Evolutionary conservation across 2,329 filamentous ascomycete species (phyloP).

Genomic region (Fusarium tanahbumbuense): DNA sequence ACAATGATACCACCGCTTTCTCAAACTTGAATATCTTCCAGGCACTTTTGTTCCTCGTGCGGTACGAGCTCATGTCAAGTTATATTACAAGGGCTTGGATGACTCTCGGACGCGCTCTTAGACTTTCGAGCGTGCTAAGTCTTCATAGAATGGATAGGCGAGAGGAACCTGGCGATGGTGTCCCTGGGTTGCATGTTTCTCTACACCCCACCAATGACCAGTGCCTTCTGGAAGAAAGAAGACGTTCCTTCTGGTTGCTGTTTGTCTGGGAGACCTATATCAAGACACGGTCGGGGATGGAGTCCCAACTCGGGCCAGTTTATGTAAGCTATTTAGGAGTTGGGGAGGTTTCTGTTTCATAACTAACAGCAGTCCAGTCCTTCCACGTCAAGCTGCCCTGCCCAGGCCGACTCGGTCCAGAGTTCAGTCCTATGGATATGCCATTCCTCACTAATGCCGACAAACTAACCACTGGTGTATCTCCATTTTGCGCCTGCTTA

Average conservation of each 20-base stretch:
- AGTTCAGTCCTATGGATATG: neutral
- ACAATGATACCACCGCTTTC: fast-evolving
- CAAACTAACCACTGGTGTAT: fast-evolving
- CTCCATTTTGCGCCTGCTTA: neutral
- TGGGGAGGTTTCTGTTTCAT: fast-evolving
- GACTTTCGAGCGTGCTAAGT: neutral
- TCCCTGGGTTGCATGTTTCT: neutral
- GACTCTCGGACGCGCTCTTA: neutral
- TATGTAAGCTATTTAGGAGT: neutral
- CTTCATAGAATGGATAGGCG: fast-evolving
- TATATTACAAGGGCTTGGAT: neutral
- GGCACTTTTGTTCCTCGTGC: neutral
- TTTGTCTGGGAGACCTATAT: neutral
- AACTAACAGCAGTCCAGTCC: neutral
- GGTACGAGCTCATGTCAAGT: neutral
- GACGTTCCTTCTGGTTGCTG: neutral
- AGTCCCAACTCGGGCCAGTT: neutral
- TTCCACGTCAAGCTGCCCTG: neutral
- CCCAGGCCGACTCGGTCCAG: neutral
- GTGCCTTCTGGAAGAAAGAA: neutral
- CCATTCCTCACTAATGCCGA: neutral
- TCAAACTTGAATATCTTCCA: neutral
- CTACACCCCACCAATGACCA: fast-evolving
- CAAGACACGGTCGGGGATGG: neutral
- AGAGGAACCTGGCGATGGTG: neutral